phyloP scores from a whole-genome alignment of 441 rosid species.

The Erysimum cheiri region DNA sequence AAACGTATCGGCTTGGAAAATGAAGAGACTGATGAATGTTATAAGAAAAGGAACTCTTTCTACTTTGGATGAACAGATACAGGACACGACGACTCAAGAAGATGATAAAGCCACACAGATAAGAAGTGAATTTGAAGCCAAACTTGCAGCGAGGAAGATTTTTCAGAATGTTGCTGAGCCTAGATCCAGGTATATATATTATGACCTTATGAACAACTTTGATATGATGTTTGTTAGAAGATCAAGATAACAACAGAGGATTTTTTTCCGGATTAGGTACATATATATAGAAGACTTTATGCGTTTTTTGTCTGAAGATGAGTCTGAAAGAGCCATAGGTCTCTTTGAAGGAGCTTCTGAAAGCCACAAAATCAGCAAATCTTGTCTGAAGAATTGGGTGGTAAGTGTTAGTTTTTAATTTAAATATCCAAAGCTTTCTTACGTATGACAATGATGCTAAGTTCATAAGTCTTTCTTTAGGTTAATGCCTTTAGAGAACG shows the following conservation, averaged over 20 bases:
- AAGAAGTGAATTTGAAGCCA: constrained; percentile 61
- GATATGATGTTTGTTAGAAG: constrained; percentile 8
- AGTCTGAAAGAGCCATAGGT: constrained; percentile 67
- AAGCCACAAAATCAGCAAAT: constrained; percentile 61
- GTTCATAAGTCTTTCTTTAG: constrained; percentile 15
- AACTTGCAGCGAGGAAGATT: constrained; percentile 64
- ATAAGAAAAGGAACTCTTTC: constrained; percentile 58
- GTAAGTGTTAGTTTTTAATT: constrained; percentile 47
- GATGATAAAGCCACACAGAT: constrained; percentile 62
- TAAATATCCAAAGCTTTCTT: background rate
- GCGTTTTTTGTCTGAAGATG: constrained; percentile 80
- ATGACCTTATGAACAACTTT: constrained; percentile 19
- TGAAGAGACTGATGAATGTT: constrained; percentile 65
- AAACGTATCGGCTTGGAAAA: constrained; percentile 77
- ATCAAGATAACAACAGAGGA: constrained; percentile 18
- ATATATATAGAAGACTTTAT: constrained; percentile 62
- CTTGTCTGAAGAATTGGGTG: constrained; percentile 82
- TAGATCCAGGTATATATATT: constrained; percentile 56
- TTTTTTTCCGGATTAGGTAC: constrained; percentile 40
- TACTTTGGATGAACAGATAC: constrained; percentile 64
- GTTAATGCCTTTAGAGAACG: constrained; percentile 48
- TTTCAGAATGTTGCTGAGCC: constrained; percentile 61
- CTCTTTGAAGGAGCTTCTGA: constrained; percentile 74
- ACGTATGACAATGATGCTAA: background rate
- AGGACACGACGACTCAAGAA: constrained; percentile 49